phyloP scores from a whole-genome alignment of 2,329 filamentous ascomycete species.

The Scedosporium minutisporum region DNA sequence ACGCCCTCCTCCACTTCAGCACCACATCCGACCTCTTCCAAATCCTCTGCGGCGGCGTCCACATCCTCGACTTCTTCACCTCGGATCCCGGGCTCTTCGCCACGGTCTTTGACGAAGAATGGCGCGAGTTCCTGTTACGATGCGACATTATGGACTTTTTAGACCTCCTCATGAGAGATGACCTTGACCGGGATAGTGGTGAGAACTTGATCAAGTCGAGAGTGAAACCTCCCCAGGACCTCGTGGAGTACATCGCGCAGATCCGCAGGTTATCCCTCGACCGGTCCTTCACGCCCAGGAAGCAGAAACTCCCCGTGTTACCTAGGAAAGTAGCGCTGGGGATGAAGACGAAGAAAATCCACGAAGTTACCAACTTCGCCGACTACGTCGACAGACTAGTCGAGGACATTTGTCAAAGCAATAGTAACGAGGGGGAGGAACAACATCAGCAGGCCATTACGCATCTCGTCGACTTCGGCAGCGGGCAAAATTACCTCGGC shows the following conservation, averaged over 20 bases:
- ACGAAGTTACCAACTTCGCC: slow-evolving; percentile 90
- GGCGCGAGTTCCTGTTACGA: slow-evolving; percentile 67
- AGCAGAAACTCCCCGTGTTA: slow-evolving; percentile 43
- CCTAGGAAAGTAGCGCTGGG: slow-evolving; percentile 69
- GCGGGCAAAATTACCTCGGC: slow-evolving; percentile 92
- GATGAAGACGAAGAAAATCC: slow-evolving; percentile 93
- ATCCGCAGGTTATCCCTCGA: slow-evolving; percentile 61
- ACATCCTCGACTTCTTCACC: slow-evolving; percentile 94
- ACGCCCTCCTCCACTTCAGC: slow-evolving; percentile 67
- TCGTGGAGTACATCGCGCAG: slow-evolving; percentile 63
- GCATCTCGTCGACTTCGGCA: slow-evolving; percentile 91
- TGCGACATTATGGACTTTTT: slow-evolving; percentile 67
- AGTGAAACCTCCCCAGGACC: slow-evolving; percentile 33
- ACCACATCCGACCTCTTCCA: slow-evolving; percentile 68
- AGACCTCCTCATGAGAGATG: slow-evolving; percentile 70
- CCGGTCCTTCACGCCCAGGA: slow-evolving; percentile 44
- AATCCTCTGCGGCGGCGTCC: slow-evolving; percentile 90
- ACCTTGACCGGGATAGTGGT: slow-evolving; percentile 36
- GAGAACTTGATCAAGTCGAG: slow-evolving; percentile 7
- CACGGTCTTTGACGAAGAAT: slow-evolving; percentile 64
- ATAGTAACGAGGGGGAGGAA: slow-evolving; percentile 10
- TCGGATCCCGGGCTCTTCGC: slow-evolving; percentile 74
- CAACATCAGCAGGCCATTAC: slow-evolving; percentile 53
- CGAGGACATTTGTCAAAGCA: slow-evolving; percentile 38
- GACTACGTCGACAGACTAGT: slow-evolving; percentile 61